Conservation (phyloP, 192 early-diverging fungal species). For the Rhizophlyctis rosea region DNA sequence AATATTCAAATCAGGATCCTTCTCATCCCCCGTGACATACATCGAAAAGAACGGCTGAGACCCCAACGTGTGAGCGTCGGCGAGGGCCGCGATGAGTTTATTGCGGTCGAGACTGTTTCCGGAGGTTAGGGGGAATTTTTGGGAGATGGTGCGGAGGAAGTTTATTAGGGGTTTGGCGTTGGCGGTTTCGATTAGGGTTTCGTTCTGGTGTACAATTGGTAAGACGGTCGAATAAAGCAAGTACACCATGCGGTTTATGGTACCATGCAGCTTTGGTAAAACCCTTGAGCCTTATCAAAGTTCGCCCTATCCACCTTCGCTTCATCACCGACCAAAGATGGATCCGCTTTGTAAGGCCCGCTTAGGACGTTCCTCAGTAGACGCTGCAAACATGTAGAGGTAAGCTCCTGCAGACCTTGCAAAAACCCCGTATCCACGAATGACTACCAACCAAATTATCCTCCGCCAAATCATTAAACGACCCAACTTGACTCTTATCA, state of each 20-base stretch:
- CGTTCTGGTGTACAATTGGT: no score
- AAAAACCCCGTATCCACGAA: background rate
- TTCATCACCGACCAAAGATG: slow-evolving; percentile 16
- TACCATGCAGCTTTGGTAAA: slow-evolving; percentile 55
- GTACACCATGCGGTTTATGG: slow-evolving; percentile 39
- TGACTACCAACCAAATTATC: slow-evolving; percentile 41
- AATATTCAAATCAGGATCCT: slow-evolving; percentile 52
- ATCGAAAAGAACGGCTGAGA: slow-evolving; percentile 42
- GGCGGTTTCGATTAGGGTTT: slow-evolving; percentile 7
- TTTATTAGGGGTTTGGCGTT: slow-evolving; percentile 1
- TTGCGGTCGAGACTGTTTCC: background rate
- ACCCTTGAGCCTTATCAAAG: slow-evolving; percentile 51
- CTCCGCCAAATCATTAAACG: slow-evolving; percentile 42
- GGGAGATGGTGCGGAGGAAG: background rate
- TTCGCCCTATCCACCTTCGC: slow-evolving; percentile 48
- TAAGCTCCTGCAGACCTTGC: slow-evolving; percentile 19
- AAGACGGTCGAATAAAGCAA: slow-evolving; percentile 14
- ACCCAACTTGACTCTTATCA: slow-evolving; percentile 47
- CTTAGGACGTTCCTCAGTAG: slow-evolving; percentile 51
- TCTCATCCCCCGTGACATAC: slow-evolving; percentile 51
- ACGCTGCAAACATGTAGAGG: slow-evolving; percentile 37
- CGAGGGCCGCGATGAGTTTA: slow-evolving; percentile 8
- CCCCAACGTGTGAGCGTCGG: background rate
- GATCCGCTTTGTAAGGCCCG: slow-evolving; percentile 19
- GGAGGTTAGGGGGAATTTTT: slow-evolving; percentile 6